These are phyloP conservation scores for Fusarium veterinarium DNA, from an alignment of 2,329 filamentous ascomycete genomes.

Conservation along the genomic window DNA sequence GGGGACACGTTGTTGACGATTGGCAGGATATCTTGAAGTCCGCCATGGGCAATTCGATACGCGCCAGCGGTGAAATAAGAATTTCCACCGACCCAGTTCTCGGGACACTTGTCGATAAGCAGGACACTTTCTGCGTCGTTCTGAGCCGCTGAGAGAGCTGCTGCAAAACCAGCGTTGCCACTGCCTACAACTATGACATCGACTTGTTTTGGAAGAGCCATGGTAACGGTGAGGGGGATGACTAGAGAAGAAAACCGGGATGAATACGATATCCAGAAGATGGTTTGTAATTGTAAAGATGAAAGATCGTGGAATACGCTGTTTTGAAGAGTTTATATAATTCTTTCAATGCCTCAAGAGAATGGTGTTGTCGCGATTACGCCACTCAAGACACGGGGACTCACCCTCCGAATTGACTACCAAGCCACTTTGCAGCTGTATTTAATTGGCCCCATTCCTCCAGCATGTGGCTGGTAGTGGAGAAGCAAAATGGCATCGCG, in stretches of 20 bases:
- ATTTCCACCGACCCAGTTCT: constrained; percentile 15
- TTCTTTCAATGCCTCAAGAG: neutral
- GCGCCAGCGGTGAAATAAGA: constrained; percentile 19
- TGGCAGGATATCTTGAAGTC: neutral
- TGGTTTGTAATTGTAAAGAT: rapidly evolving
- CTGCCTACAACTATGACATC: constrained; percentile 12
- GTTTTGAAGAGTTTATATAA: neutral
- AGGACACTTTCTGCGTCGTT: neutral
- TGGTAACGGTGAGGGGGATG: neutral
- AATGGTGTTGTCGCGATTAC: neutral
- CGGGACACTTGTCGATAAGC: constrained; percentile 5
- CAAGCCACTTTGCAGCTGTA: neutral
- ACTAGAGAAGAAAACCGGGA: no score
- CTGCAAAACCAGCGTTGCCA: constrained; percentile 20
- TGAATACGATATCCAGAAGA: no score
- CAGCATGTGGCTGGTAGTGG: neutral
- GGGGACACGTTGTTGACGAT: constrained; percentile 16
- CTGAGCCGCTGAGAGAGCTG: constrained; percentile 10
- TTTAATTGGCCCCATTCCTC: neutral
- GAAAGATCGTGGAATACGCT: rapidly evolving
- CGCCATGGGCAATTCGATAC: constrained; percentile 7
- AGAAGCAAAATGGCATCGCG: rapidly evolving
- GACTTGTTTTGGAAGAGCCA: neutral
- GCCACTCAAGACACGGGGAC: neutral
- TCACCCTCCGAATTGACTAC: neutral